Percentiles rank a stretch among this genome's conserved stretches.
Evolutionary conservation across 495 filamentous ascomycete genomes (phyloP).

Genomic region (Neurospora sp.): DNA sequence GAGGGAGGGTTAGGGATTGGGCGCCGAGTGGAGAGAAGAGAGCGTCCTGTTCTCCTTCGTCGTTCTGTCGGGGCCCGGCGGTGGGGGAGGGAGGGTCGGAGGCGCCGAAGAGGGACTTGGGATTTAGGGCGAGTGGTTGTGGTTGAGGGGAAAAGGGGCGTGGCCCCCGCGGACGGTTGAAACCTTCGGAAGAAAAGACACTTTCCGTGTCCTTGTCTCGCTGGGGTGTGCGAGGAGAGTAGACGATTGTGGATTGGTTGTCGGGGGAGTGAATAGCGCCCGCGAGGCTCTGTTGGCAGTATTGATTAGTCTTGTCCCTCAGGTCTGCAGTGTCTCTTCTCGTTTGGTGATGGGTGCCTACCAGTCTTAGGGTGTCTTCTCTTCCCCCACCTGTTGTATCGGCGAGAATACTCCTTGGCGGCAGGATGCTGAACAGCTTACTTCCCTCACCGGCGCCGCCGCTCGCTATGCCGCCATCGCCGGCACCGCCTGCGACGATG

Average conservation of each 20-base stretch:
- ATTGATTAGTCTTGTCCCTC: constrained; percentile 32
- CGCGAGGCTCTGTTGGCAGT: constrained; percentile 36
- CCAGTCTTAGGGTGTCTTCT: constrained; percentile 16
- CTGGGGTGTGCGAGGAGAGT: neutral
- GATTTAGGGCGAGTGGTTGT: constrained; percentile 26
- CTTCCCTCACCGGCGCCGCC: constrained; percentile 25
- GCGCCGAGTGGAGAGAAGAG: neutral
- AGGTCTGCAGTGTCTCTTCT: constrained; percentile 31
- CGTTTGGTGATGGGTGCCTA: constrained; percentile 14
- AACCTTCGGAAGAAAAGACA: constrained; percentile 36
- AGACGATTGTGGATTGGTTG: neutral
- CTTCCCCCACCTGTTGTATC: constrained; percentile 12
- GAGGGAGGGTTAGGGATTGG: neutral
- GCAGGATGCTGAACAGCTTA: constrained; percentile 49
- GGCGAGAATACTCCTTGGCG: constrained; percentile 44
- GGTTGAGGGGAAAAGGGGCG: constrained; percentile 47
- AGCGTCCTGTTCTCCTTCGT: neutral
- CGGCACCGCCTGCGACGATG: constrained; percentile 11
- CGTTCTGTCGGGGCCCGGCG: neutral
- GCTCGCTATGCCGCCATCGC: constrained; percentile 6
- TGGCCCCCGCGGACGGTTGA: constrained; percentile 36
- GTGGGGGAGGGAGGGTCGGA: neutral
- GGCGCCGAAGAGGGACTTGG: constrained; percentile 23
- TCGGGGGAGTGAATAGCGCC: constrained; percentile 19
- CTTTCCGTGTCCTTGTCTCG: constrained; percentile 32